Evolutionary conservation across 495 filamentous ascomycete species (phyloP), one percentile per base, ranked within the genome.

Genomic region (Podospora sp.): DNA sequence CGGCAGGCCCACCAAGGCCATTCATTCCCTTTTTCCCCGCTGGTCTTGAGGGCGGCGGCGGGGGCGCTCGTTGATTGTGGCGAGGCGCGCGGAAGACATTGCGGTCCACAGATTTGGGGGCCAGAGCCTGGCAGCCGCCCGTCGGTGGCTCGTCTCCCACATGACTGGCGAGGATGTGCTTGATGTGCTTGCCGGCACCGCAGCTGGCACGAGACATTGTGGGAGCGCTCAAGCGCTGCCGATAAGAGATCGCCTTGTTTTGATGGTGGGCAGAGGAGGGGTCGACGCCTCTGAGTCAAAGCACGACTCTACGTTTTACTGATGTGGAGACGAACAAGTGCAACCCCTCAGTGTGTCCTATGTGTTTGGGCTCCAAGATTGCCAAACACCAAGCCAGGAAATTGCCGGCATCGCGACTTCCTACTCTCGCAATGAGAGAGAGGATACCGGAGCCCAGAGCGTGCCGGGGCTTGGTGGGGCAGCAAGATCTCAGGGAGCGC

Each of bases 261-360:
- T 65, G 63, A 57, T 65, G 63, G 63, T 57, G 63, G 63, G 63
- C n/a, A 65, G 63, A 65, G 35, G 63, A 65, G 63, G 63, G 63
- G 63, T 58, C 40, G 33, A 49, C 25, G 62, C 40, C 62, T 65
- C 63, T 65, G 63, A 65, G 63, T 65, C 63, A 65, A 65, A 40
- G 40, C 12, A 35, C 49, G 50, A 40, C 62, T 57, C 62, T 40
- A 27, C 18, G 51, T 29, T 64, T 57, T 29, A 21, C 56, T 29
- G 26, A 50, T n/a, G 51, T 25, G 20, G 24, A 36, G 46, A 26
- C n/a, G 52, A n/a, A 2, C 5, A 22, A 9, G 52, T 7, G 8
- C 52, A 55, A 12, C 52, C 52, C 52, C 52, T 16, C 40, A 12
- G 5, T 18, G 16, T 46, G 2, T 55, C n/a, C 24, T 26, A 18